Evolutionary conservation across 2,329 filamentous ascomycete species (phyloP), one percentile per base, ranked within the genome.

Genomic region (Cordyceps cicadae): DNA sequence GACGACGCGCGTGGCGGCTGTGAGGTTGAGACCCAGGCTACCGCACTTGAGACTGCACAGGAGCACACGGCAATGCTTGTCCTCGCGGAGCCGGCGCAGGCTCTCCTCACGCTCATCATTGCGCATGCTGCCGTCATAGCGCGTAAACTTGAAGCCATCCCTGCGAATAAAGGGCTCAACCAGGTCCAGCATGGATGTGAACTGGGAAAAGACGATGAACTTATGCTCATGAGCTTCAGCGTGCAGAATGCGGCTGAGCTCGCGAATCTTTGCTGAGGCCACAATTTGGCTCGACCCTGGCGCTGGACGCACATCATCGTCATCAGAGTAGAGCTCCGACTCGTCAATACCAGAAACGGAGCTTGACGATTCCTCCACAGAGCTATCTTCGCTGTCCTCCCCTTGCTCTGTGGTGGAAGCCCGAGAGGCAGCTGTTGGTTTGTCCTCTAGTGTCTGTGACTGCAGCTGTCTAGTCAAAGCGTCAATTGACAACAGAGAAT

Each of bases 121-220:
- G 70, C 86, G 85, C 94, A 99, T 99, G 67, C 86, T 85, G 60
- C 94, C 94, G 71, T 99, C 94, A 74, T 99, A 99, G 59, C 94
- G 89, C 17, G 90, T 90, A 70, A 88, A 96, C 63, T 82, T 82
- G 72, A 96, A 87, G 15, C 86, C 84, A 15, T 88, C 86, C 54
- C 85, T 81, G 51, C 82, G 81, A 62, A 99, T 80, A 74, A 97
- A 97, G 2, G 94, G 94, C 71, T 97, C 92, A 64, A 99, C 87
- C 32, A 97, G 86, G 76, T 97, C 90, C 51, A 99, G 85, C 94
- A 99, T 99, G 0, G 91, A 94, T 0, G 94, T 99, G 75, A 99
- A 99, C 69, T 97, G 91, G 1, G 92, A 96, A 75, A 99, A 99
- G 64, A 99, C 92, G 68, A 99, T 99, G 70, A 96, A 96, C 71